Base-by-base conservation (phyloP, 495 filamentous ascomycete genomes). In the Tuber umbilicatum region DNA sequence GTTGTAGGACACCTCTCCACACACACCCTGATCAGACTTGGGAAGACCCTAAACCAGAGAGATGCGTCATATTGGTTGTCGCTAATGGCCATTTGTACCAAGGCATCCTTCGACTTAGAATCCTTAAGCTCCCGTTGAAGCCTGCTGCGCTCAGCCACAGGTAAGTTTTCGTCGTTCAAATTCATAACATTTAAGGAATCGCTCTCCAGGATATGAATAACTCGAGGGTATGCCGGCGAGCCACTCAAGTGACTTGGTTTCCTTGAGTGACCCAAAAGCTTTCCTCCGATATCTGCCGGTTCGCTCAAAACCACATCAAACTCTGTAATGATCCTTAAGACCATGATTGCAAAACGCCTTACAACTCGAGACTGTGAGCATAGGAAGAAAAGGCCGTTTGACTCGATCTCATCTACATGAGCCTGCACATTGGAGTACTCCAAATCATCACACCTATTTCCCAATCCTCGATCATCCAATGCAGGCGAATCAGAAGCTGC, bases 21-120 rank as follows among this genome's bases (percentile, higher is more conserved):
- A 69, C 92, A 94, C 74, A 96, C 91, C 7, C 93, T 89, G 64
- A 98, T 91, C 41, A 99, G 88, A 82, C 97, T 98, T 14, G 95
- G 96, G 79, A 99, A 99, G 14, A 97, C 89, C 81, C 97, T 97
- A 81, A 95, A 94, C 95, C 95, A 99, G 68, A 99, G 83, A 0
- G 93, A 96, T 5, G 93, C 91, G 81, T 99, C 95, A 80, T 97
- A 97, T 5, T 93, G 93, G 27, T 95, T 90, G 76, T 98, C 95
- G 83, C 95, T 98, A 83, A 92, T 93, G 84, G 95, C 97, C 42
- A 99, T 88, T 81, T 98, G 94, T 43, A 97, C 91, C 19, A 98
- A 85, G 19, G 93, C 96, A 69, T 93, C 93, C 79, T 93, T 90
- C 39, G 90, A 88, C 76, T 93, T 91, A 79, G 91, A 93, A 79